Base-by-base conservation (phyloP, 1,284 basidiomycete genomes). In the Puccinia hordei region DNA sequence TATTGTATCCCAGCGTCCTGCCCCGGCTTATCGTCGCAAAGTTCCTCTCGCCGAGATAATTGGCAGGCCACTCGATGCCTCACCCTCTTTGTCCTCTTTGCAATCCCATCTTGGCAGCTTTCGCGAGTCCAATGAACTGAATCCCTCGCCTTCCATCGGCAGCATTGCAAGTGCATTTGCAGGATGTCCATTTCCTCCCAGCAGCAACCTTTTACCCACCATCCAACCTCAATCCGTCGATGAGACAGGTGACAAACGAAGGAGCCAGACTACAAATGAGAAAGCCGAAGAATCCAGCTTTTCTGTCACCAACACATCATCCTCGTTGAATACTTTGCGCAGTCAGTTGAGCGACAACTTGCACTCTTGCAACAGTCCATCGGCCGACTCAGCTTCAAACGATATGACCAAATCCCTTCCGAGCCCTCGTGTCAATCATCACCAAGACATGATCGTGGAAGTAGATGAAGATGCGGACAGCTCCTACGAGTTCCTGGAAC, bases 401-500 rank as follows among this genome's bases (percentile, higher is more conserved):
- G 24, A 51, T 4, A 57, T 55, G 38, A 27, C 22, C 3, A 59
- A 73, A 55, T 57, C 51, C 27, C 72, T 73, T n/a, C 55, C 72
- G 17, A 73, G 53, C 38, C 38, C 51, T 38, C 27, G 27, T 59
- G 72, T 44, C n/a, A 27, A 33, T 27, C 51, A 15, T 24, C 68
- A 71, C 5, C 53, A 73, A 30, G 24, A 59, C 24, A 71, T 68
- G 38, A 79, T 79, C 17, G 66, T 9, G 24, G 76, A 69, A 35
- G 76, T 69, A 5, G 76, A 79, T 30, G 65, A 68, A 46, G 51
- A 49, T 27, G 51, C 33, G 19, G 76, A 79, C 33, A 38, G 57
- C 24, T 79, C 76, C 4, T 79, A 79, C n/a, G 76, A 79, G 41
- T 69, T 79, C 24, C 55, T 79, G 5, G 76, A 79, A 61, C 49